Percentiles rank a stretch among this genome's conserved stretches.
These are phyloP conservation scores for Ophioceras dolichostomum DNA, from an alignment of 2,329 filamentous ascomycete genomes.

Conservation along the genomic window DNA sequence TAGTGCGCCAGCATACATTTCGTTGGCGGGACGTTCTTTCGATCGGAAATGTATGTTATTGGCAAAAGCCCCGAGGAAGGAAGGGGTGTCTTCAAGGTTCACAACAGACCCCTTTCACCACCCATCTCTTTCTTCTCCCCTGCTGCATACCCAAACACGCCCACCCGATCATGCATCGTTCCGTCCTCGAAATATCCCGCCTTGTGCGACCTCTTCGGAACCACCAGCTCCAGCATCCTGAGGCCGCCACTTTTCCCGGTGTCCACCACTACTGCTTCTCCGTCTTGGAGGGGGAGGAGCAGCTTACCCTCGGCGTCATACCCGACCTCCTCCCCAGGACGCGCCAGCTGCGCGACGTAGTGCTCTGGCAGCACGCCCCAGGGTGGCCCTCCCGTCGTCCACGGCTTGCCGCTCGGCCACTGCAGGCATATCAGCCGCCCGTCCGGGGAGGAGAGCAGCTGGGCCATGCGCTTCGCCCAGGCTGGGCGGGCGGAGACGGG, in stretches of 20 bases:
- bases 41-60: too few relatives aligned
- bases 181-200: conserved; percentile 32
- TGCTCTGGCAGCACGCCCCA: conserved; percentile 57
- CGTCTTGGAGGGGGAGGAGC: too few relatives aligned
- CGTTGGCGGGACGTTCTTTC: too few relatives aligned
- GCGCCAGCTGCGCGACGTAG: conserved; percentile 59
- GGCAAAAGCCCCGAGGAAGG: too few relatives aligned
- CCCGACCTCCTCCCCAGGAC: conserved; percentile 53
- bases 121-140: too few relatives aligned
- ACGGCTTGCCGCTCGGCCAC: conserved; percentile 62
- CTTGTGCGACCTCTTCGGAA: conserved; percentile 35
- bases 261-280: too few relatives aligned
- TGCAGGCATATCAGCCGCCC: conserved; percentile 53
- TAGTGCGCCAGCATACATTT: too few relatives aligned
- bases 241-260: too few relatives aligned
- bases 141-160: conserved; percentile 23
- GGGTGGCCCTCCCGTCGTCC: conserved; percentile 56
- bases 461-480: conserved; percentile 40
- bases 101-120: too few relatives aligned
- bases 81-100: too few relatives aligned
- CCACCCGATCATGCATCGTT: conserved; percentile 37
- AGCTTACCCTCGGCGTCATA: conserved; percentile 36
- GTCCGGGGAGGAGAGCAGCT: conserved; percentile 32
- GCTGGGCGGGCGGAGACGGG: conserved; percentile 35
- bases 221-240: conserved; percentile 33